Percentiles rank a stretch among this genome's conserved stretches.
Evolutionary conservation across 2,329 filamentous ascomycete genomes (phyloP).

Genomic region (Colletotrichum sp.): DNA sequence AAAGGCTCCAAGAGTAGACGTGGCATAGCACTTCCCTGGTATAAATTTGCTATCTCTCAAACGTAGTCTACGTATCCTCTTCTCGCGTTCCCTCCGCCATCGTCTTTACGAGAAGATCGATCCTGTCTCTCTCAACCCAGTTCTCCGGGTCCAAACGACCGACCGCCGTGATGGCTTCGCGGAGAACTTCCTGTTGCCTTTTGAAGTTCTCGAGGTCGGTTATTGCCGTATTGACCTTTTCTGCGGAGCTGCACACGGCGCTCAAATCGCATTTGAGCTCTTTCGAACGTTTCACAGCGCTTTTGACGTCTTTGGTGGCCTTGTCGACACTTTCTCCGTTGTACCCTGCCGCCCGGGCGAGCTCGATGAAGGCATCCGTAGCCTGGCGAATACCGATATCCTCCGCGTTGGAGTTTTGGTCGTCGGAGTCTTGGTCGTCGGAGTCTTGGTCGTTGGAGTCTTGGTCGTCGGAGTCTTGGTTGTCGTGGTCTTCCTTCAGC

Average conservation of each 20-base stretch:
- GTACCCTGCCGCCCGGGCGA: neutral
- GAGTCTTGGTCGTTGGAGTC: no score
- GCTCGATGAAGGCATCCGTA: neutral
- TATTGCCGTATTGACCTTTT: neutral
- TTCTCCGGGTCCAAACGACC: neutral
- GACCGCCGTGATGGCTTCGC: neutral
- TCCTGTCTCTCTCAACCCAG: neutral
- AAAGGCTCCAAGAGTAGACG: neutral
- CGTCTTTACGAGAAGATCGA: neutral
- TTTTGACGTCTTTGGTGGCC: neutral
- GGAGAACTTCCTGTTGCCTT: neutral
- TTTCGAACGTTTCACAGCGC: neutral
- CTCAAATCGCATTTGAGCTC: neutral
- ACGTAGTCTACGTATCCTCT: neutral
- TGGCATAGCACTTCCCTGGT: neutral
- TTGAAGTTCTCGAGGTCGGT: neutral
- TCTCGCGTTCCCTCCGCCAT: neutral
- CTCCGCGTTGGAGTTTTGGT: neutral
- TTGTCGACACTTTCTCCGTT: neutral
- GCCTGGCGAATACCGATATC: neutral
- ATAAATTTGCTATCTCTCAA: neutral
- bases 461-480: neutral
- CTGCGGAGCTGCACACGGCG: neutral
- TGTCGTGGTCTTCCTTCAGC: neutral
- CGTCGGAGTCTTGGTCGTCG: neutral